Evolutionary conservation across 2,329 filamentous ascomycete species (phyloP).

Genomic region (Stemphylium beticola): DNA sequence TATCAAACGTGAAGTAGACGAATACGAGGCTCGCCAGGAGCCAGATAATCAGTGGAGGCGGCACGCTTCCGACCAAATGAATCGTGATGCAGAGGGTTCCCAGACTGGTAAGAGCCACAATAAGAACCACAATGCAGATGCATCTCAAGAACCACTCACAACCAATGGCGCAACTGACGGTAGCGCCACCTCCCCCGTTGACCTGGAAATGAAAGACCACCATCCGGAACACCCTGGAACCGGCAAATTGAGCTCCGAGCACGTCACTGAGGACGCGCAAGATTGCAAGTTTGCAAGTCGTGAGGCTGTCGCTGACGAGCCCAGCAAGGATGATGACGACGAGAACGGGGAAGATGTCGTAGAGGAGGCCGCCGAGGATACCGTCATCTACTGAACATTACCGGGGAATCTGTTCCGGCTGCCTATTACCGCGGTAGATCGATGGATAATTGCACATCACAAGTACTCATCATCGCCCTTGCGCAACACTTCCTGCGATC

Average conservation of each 20-base stretch:
- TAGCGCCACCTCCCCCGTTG: slow-evolving; percentile 25
- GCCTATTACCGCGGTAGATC: not conserved
- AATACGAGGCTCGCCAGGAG: slow-evolving; percentile 60
- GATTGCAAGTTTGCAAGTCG: slow-evolving; percentile 23
- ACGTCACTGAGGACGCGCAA: slow-evolving; percentile 25
- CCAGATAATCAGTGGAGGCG: slow-evolving; percentile 33
- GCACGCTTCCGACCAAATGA: slow-evolving; percentile 19
- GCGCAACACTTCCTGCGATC: not conserved
- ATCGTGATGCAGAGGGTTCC: slow-evolving; percentile 23
- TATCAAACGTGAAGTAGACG: slow-evolving; percentile 69
- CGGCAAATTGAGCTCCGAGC: slow-evolving; percentile 25
- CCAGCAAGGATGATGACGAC: slow-evolving; percentile 61
- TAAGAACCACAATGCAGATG: slow-evolving; percentile 35
- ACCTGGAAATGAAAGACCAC: slow-evolving; percentile 36
- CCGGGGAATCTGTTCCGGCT: slow-evolving; percentile 4
- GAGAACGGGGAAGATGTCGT: slow-evolving; percentile 79
- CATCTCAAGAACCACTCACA: slow-evolving; percentile 18
- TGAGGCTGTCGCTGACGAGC: slow-evolving; percentile 42
- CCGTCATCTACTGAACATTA: slow-evolving; percentile 77
- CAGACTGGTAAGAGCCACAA: slow-evolving; percentile 33
- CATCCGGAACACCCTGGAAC: slow-evolving; percentile 24
- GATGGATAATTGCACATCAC: not conserved
- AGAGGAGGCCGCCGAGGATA: slow-evolving; percentile 81
- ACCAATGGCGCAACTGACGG: slow-evolving; percentile 37
- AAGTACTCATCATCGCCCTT: not conserved